phyloP scores from a whole-genome alignment of 352 stramenopile species.

The Pythium volutum region DNA sequence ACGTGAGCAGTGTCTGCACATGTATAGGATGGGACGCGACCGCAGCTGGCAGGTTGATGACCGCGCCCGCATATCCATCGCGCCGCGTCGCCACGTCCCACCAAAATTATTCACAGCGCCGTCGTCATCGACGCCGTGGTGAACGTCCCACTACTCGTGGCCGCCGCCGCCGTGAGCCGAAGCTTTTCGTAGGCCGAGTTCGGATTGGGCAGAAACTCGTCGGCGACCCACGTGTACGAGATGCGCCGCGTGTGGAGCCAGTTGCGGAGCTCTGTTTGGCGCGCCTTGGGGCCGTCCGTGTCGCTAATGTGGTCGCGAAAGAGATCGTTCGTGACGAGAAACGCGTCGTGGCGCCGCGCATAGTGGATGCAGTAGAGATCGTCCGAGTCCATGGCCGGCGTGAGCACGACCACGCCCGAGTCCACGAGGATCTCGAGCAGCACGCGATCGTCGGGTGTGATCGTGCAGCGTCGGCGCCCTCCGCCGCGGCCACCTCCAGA shows the following conservation, averaged over 20 bases:
- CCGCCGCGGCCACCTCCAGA: constrained; percentile 12
- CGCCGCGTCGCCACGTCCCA: too few relatives aligned
- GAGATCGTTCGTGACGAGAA: constrained; percentile 87
- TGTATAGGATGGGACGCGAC: not conserved
- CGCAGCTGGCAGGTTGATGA: not conserved
- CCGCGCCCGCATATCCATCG: too few relatives aligned
- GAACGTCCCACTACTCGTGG: not conserved
- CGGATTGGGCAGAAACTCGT: constrained; percentile 88
- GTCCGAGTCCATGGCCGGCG: constrained; percentile 86
- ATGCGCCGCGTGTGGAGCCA: constrained; percentile 77
- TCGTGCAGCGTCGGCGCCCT: constrained; percentile 27
- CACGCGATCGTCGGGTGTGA: constrained; percentile 69
- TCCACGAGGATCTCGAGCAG: constrained; percentile 70
- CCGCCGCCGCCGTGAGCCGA: constrained; percentile 2
- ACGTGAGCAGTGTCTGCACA: not conserved
- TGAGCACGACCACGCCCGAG: constrained; percentile 71
- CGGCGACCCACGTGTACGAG: constrained; percentile 84
- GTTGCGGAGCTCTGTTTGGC: constrained; percentile 56
- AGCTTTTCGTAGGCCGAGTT: constrained; percentile 58
- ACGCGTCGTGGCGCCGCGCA: constrained; percentile 63
- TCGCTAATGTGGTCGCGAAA: constrained; percentile 84
- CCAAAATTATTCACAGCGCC: not conserved
- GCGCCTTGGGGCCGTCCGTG: constrained; percentile 50
- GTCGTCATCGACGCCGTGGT: constrained; percentile 3
- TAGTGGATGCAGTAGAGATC: constrained; percentile 92